Conservation (phyloP, 2,329 filamentous ascomycete species). For the Periconia digitata region DNA sequence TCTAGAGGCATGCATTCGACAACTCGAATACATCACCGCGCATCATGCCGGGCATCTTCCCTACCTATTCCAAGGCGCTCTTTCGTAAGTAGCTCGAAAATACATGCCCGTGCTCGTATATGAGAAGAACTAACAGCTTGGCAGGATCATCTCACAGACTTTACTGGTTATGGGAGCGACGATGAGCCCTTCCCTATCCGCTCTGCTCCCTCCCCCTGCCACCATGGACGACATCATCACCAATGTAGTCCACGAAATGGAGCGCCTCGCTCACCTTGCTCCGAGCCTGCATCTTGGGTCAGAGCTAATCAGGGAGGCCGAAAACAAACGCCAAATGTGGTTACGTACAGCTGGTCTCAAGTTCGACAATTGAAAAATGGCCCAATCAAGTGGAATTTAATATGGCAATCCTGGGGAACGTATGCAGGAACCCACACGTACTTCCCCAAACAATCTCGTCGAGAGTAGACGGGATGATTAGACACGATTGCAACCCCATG, state of each 20-base stretch:
- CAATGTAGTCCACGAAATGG: constrained; percentile 74
- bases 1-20: constrained; percentile 75
- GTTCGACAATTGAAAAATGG: constrained; percentile 35
- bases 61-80: constrained; percentile 81
- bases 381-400: neutral
- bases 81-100: constrained; percentile 47
- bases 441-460: neutral
- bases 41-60: constrained; percentile 83
- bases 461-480: neutral
- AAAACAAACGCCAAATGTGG: constrained; percentile 66
- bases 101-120: neutral
- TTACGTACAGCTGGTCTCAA: constrained; percentile 45
- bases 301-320: constrained; percentile 79
- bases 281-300: constrained; percentile 75
- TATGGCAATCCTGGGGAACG: neutral
- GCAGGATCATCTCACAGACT: constrained; percentile 77
- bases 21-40: constrained; percentile 75
- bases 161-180: constrained; percentile 82
- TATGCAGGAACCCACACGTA: neutral
- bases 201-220: constrained; percentile 59
- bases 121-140: constrained; percentile 11
- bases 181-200: constrained; percentile 72
- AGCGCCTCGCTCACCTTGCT: constrained; percentile 72
- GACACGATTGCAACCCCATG: neutral
- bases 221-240: constrained; percentile 75